Evolutionary conservation across 1,139 yeast species (phyloP).

Genomic region (Magnusiomyces suaveolens): DNA sequence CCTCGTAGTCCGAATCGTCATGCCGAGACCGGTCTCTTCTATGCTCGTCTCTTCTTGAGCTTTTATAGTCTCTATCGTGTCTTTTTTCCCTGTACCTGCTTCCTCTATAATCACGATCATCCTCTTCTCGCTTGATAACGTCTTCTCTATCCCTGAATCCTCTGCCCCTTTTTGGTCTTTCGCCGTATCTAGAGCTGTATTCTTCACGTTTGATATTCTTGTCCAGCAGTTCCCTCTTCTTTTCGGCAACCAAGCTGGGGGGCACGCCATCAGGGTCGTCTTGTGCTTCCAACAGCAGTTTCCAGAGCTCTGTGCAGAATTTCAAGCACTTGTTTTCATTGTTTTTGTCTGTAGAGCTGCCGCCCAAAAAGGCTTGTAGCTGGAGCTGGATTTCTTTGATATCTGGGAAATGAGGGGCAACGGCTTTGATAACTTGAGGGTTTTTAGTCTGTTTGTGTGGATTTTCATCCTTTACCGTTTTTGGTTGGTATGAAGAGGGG

Average conservation of each 20-base stretch:
- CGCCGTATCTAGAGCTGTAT: neutral
- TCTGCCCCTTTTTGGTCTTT: neutral
- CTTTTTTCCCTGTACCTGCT: neutral
- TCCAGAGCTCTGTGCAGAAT: conserved; percentile 24
- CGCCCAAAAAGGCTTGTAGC: conserved; percentile 21
- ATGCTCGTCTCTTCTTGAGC: neutral
- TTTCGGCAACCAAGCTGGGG: conserved; percentile 18
- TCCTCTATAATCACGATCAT: neutral
- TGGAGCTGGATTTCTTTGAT: conserved; percentile 17
- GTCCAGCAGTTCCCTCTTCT: conserved; percentile 17
- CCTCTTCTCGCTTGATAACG: neutral
- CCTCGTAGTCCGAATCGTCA: neutral
- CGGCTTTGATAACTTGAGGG: conserved; percentile 4
- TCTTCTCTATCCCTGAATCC: conserved; percentile 1
- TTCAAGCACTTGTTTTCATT: conserved; percentile 13
- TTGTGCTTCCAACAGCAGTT: conserved; percentile 23
- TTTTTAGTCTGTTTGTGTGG: neutral
- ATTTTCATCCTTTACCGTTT: conserved; percentile 2
- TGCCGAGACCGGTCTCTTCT: neutral
- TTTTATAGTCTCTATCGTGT: neutral
- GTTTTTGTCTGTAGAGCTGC: neutral
- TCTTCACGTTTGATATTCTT: conserved; percentile 1
- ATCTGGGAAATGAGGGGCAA: conserved; percentile 13
- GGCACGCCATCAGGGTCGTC: conserved; percentile 23
- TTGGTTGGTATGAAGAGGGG: neutral